Conservation (phyloP, 2,329 filamentous ascomycete species). For the Ophiobolus disseminans region DNA sequence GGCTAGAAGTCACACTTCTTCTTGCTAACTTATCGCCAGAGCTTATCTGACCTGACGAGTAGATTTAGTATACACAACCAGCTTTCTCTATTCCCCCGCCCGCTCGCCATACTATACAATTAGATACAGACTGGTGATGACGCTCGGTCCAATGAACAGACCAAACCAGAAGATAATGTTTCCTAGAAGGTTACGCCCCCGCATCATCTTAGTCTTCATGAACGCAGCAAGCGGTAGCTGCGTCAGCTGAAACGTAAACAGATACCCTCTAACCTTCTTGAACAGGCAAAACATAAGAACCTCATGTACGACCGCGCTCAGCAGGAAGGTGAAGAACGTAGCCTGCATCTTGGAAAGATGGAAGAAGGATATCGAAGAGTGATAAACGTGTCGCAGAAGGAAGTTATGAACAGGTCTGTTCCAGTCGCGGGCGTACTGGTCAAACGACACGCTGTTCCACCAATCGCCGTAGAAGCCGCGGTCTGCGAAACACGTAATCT, state of each 20-base stretch:
- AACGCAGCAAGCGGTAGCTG: conserved; percentile 75
- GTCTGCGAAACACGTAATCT: conserved; percentile 78
- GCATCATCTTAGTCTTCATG: conserved; percentile 71
- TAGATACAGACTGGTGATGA: conserved; percentile 62
- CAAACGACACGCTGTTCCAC: conserved; percentile 67
- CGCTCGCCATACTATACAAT: conserved; percentile 46
- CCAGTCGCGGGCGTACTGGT: conserved; percentile 82
- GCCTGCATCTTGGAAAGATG: conserved; percentile 73
- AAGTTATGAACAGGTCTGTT: conserved; percentile 83
- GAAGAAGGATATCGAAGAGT: conserved; percentile 76
- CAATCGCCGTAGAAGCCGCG: conserved; percentile 68
- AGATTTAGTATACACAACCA: too few species aligned
- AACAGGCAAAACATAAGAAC: conserved; percentile 83
- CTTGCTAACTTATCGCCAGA: too few species aligned
- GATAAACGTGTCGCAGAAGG: conserved; percentile 78
- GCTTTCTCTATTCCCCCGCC: not conserved
- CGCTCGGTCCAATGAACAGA: conserved; percentile 76
- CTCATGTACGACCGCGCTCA: conserved; percentile 75
- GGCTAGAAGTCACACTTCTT: too few species aligned
- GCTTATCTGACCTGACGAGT: too few species aligned
- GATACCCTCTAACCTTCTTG: conserved; percentile 76
- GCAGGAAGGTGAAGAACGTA: conserved; percentile 76
- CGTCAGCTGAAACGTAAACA: conserved; percentile 75
- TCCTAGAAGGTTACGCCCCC: conserved; percentile 67
- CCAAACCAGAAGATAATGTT: conserved; percentile 82